phyloP scores from a whole-genome alignment of 78 protist genomes.

The Corallochytrium limacisporum region DNA sequence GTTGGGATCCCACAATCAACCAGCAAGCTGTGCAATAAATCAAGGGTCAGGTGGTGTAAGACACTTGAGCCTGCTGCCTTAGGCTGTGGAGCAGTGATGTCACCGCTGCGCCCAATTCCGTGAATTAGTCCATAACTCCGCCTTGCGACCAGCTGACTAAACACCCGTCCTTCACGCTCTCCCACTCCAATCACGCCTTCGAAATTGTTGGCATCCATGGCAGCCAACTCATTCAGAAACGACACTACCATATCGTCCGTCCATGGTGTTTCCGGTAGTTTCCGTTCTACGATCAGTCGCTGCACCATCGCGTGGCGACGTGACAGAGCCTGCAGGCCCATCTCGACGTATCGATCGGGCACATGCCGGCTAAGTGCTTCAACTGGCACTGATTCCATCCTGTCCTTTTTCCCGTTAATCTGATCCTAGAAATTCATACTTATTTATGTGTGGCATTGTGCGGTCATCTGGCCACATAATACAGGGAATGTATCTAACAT shows the following conservation, averaged over 20 bases:
- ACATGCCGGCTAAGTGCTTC: too few species aligned
- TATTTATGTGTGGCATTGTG: too few species aligned
- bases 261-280: too few species aligned
- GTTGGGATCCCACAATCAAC: not conserved
- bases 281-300: too few species aligned
- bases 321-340: constrained; percentile 1
- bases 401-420: too few species aligned
- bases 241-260: too few species aligned
- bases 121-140: constrained; percentile 55
- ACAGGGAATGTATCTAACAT: too few species aligned
- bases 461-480: too few species aligned
- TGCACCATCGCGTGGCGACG: too few species aligned
- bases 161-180: constrained; percentile 92
- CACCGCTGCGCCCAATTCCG: constrained; percentile 97
- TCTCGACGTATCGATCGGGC: constrained; percentile 42
- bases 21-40: constrained; percentile 42
- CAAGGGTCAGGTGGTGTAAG: constrained; percentile 40
- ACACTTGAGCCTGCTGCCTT: constrained; percentile 97
- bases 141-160: constrained; percentile 41
- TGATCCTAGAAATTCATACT: too few species aligned
- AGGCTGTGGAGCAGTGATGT: constrained; percentile 88
- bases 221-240: constrained; percentile 48
- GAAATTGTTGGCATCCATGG: constrained; percentile 79
- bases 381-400: too few species aligned
- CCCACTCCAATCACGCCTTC: constrained; percentile 78